Percentiles rank a stretch among this genome's conserved stretches.
phyloP scores from a whole-genome alignment of 768 basidiomycete species.

The Tylopilus subfusipes region DNA sequence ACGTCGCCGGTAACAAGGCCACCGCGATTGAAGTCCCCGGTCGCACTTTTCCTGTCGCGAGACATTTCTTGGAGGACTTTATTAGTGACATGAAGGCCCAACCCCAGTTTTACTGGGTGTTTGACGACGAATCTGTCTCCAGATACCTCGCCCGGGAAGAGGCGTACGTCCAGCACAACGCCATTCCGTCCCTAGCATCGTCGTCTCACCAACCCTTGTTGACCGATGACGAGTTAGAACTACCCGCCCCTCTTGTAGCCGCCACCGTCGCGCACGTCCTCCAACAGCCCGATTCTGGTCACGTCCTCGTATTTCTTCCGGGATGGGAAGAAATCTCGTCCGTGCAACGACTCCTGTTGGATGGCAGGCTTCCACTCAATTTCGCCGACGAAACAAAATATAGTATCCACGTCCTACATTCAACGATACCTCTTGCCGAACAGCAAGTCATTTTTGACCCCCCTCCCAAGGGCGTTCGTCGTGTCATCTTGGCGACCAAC shows the following conservation, averaged over 20 bases:
- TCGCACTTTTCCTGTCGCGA: conserved; percentile 83
- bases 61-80: conserved; percentile 78
- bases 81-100: conserved; percentile 45
- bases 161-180: conserved; percentile 12
- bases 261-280: conserved; percentile 79
- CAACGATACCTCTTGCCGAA: conserved; percentile 81
- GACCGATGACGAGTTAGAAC: conserved; percentile 58
- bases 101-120: conserved; percentile 55
- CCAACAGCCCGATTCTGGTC: conserved; percentile 69
- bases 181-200: conserved; percentile 1
- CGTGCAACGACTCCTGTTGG: conserved; percentile 61
- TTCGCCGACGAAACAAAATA: conserved; percentile 59
- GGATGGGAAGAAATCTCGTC: conserved; percentile 88
- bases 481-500: conserved; percentile 91
- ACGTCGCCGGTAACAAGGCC: conserved; percentile 56
- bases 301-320: conserved; percentile 88
- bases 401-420: conserved; percentile 81
- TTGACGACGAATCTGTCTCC: conserved; percentile 62
- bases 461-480: conserved; percentile 69
- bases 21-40: conserved; percentile 83
- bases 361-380: conserved; percentile 50
- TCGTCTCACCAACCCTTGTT: conserved; percentile 9
- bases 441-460: conserved; percentile 90
- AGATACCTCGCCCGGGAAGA: conserved; percentile 70
- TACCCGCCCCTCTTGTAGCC: conserved; percentile 79